Base-by-base conservation (phyloP, 106 monocot species). In the Allium cepa region DNA sequence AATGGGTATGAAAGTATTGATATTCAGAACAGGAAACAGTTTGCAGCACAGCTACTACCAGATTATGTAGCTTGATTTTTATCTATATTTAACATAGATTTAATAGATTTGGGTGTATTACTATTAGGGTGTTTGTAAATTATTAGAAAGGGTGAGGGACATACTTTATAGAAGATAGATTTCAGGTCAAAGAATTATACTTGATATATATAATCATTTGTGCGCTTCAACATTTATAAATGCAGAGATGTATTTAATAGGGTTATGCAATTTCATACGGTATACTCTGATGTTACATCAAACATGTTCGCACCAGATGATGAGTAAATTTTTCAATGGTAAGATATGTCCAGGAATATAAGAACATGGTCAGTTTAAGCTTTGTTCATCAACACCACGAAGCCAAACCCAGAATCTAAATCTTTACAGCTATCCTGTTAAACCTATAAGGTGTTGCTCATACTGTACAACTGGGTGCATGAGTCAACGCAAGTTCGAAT, bases 21-120 rank as follows among this genome's bases (percentile, higher is more conserved):
- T 71, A 80, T 88, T n/a, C 88, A 88, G 78, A 84, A 53, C 73
- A 86, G 83, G 71, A 84, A 91, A 79, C 81, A 87, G 64, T 83
- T 90, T 69, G 80, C 85, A 13, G 80, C 85, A 57, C 79, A 80
- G 66, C 66, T 90, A 18, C 59, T 90, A 22, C 83, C 85, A 64
- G 85, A 85, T 64, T 83, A 80, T 62, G 80, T 90, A 63, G 69
- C 85, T 17, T 90, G 56, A 68, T 67, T 26, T 11, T 16, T 22
- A 36, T 52, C 4, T 67, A 17, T 5, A 8, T 66, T 3, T 2
- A n/a, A 11, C 10, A 6, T 51, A 67, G 68, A 15, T 45, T 55
- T 68, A 53, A 36, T 68, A 55, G 26, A 55, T 68, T 67, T 51
- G 67, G 55, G 67, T 68, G 56, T 52, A 45, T 26, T 68, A 13